Base-by-base conservation (phyloP, 2,329 filamentous ascomycete species). In the Xylaria sp. region DNA sequence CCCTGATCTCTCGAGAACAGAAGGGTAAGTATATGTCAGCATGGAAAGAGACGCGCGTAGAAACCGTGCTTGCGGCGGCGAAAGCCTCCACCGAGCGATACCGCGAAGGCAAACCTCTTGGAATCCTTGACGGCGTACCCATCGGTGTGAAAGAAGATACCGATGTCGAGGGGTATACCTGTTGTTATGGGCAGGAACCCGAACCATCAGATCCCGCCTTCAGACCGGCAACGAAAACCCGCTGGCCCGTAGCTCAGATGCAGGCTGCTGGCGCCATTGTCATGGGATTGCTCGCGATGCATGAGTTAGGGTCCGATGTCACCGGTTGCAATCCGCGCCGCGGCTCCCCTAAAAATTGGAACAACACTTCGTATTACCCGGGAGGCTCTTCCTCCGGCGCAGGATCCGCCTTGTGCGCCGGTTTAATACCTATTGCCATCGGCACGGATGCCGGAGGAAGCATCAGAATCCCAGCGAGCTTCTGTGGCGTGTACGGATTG, bases 131-230 rank as follows among this genome's bases (percentile, higher is more conserved):
- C 75, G 94, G 94, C 12, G 88, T 97, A 0, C 94, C 93, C 0
- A 87, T 97, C 57, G 92, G 90, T 0, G 88, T 96, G 74, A 97
- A 97, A 81, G 93, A 97, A 76, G 93, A 97, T 75, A 85, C 90
- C 17, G 85, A 91, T 71, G 82, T 94, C 36, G 84, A 88, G 71
- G 93, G 92, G 14, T 94, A 93, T 77, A 85, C 87, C 59, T 88
- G 85, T 70, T 90, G 88, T 61, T 81, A 87, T 56, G 93, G 92
- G 24, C 89, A 90, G 74, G 85, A 82, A 69, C 83, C 89, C 54
- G 85, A 91, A 71, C 85, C 87, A 65, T 86, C 83, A 1, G 75
- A 83, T 47, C 78, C 81, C 2, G 83, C 79, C 72, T 88, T 85
- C 86, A 85, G 73, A 62, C 81, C 85, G 69, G 83, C 76, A 71